Base-by-base conservation (phyloP, 768 basidiomycete species). In the Phlebiopsis flavidoalba region DNA sequence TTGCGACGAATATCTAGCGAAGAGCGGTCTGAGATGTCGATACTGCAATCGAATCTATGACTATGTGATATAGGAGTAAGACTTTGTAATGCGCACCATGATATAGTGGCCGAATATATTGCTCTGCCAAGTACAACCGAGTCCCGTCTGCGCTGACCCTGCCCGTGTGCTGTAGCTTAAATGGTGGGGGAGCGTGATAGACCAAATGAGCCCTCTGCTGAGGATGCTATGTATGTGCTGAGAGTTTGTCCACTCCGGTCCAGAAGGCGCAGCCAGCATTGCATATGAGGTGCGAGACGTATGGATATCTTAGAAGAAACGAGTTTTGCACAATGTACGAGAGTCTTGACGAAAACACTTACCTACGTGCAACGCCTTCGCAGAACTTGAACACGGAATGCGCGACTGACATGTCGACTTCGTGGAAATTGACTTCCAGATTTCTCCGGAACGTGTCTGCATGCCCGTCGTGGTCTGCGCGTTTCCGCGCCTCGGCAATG, bases 61-160 rank as follows among this genome's bases (percentile, higher is more conserved):
- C 10, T 49, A 15, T 7, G 19, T 49, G 24, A 24, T 11, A 24
- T 3, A 49, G 48, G 8, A 46, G 19, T 19, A 8, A 19, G 45
- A 33, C 24, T 12, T 15, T 50, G 22, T 17, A 33, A 43, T 4
- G 79, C 87, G 58, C 67, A 93, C 92, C 64, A 95, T 73, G 31
- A 79, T 80, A 68, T 87, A 94, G 71, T 93, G 91, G 0, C 87
- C 85, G 59, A 94, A 93, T 26, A 93, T 74, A 66, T 94, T 94
- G 61, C 84, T 88, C 68, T 93, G 90, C 90, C 91, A 95, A 7
- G 86, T 82, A 80, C 81, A 87, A 2, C 93, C 93, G 0, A 93
- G 73, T n/a, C 5, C 87, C 85, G 64, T 95, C 91, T 4, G 74
- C 72, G 63, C 83, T 89, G 53, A 79, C 65, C 63, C 85, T 80